Evolutionary conservation across 306 rosid species (phyloP).

Genomic region (Cyclanthera cordifolia): DNA sequence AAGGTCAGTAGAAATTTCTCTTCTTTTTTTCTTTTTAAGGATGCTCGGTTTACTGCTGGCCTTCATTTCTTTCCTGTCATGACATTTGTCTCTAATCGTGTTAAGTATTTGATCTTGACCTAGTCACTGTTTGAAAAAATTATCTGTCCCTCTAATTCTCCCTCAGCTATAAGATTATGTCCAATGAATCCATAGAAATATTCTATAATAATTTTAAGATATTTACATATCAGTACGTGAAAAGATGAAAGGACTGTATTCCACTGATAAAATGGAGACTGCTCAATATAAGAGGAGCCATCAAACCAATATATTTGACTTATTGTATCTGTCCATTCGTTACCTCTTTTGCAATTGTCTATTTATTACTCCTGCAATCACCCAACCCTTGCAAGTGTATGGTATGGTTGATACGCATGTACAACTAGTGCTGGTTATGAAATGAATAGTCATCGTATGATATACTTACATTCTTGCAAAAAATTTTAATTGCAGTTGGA

Average conservation of each 20-base stretch:
- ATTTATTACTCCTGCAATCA: background rate
- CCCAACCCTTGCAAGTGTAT: background rate
- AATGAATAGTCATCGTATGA: constrained; percentile 1
- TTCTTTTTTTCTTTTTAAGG: background rate
- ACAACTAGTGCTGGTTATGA: background rate
- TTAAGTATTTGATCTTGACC: background rate
- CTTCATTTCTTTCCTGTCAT: background rate
- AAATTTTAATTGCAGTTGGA: constrained; percentile 43
- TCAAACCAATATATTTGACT: background rate
- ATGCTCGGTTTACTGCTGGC: constrained; percentile 9
- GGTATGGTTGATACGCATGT: background rate
- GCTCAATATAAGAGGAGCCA: background rate
- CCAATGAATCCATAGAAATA: background rate
- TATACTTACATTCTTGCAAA: background rate
- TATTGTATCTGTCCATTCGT: background rate
- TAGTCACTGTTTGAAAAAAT: background rate
- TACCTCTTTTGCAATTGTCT: background rate
- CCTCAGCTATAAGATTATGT: background rate
- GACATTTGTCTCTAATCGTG: background rate
- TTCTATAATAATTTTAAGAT: background rate
- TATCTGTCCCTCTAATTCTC: background rate
- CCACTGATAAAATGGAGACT: background rate
- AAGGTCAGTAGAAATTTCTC: constrained; percentile 37
- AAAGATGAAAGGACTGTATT: background rate
- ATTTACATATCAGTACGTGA: background rate